phyloP scores from a whole-genome alignment of 768 basidiomycete species.

The Boletus huronensis region DNA sequence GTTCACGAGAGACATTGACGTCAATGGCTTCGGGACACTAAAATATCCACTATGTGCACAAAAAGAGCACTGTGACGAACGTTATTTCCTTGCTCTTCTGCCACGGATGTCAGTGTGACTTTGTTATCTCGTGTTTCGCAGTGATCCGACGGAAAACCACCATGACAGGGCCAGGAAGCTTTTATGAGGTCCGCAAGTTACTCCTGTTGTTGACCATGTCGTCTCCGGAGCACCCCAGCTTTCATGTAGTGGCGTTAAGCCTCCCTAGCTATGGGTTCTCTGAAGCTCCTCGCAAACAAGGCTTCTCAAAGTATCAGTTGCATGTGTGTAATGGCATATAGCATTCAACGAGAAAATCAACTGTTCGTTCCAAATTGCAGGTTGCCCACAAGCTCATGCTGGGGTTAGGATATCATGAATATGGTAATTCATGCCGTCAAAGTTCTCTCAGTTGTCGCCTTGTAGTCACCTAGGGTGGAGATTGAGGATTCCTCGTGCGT shows the following conservation, averaged over 20 bases:
- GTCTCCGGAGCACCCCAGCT: slow-evolving; percentile 43
- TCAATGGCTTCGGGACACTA: not conserved
- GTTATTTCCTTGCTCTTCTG: not conserved
- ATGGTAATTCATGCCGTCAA: too few relatives aligned
- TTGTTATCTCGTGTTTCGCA: not conserved
- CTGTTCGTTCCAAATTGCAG: too few relatives aligned
- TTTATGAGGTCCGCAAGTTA: slow-evolving; percentile 54
- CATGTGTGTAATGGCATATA: not conserved
- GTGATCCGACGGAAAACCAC: not conserved
- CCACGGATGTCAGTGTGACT: not conserved
- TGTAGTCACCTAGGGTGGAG: too few relatives aligned
- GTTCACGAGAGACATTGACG: not conserved
- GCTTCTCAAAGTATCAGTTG: slow-evolving; percentile 23
- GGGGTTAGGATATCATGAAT: not conserved
- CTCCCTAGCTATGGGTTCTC: slow-evolving; percentile 60
- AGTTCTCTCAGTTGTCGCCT: too few relatives aligned
- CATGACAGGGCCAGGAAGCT: slow-evolving; percentile 53
- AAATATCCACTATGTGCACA: not conserved
- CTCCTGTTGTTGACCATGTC: slow-evolving; percentile 46
- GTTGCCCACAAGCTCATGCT: not conserved
- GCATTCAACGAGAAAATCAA: not conserved
- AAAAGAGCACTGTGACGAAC: not conserved
- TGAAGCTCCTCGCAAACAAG: slow-evolving; percentile 46
- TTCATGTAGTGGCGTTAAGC: slow-evolving; percentile 56
- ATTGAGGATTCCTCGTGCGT: too few relatives aligned